phyloP scores from a whole-genome alignment of 139 green algal genomes.

The Closterium sp. region DNA sequence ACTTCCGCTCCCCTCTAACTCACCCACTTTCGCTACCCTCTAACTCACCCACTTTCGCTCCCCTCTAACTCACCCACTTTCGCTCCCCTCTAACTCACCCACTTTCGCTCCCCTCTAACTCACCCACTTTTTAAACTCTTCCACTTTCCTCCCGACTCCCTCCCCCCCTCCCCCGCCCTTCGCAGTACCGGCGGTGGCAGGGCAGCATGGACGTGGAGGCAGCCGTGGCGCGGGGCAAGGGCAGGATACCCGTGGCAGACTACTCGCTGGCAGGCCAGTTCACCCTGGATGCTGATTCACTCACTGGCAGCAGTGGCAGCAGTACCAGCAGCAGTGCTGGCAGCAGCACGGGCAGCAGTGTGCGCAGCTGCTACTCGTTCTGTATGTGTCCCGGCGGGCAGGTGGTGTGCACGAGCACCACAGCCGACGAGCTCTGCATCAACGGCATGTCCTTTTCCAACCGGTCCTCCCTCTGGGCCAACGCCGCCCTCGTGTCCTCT shows the following conservation, averaged over 20 bases:
- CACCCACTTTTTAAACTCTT: too few relatives aligned
- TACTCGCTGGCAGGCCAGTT: conserved; percentile 65
- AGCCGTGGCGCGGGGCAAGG: conserved; percentile 66
- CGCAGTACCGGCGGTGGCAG: conserved; percentile 24
- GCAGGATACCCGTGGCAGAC: conserved; percentile 74
- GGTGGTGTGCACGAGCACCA: conserved; percentile 75
- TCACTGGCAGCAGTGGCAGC: neutral
- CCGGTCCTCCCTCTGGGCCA: conserved; percentile 67
- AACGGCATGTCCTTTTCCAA: conserved; percentile 85
- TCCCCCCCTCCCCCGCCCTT: too few relatives aligned
- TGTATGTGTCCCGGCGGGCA: conserved; percentile 85
- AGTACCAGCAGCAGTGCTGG: neutral
- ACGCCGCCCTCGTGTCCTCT: conserved; percentile 72
- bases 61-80: too few relatives aligned
- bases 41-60: too few relatives aligned
- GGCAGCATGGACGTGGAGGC: conserved; percentile 1
- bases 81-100: too few relatives aligned
- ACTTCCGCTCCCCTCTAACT: too few relatives aligned
- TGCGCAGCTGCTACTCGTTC: conserved; percentile 72
- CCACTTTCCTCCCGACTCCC: too few relatives aligned
- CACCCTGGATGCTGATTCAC: too few relatives aligned
- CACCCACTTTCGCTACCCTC: too few relatives aligned
- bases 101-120: too few relatives aligned
- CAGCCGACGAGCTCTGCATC: conserved; percentile 73
- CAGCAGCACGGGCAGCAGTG: neutral